phyloP scores from a whole-genome alignment of 2,329 filamentous ascomycete species.

The Aspergillus pseudoviridinutans region DNA sequence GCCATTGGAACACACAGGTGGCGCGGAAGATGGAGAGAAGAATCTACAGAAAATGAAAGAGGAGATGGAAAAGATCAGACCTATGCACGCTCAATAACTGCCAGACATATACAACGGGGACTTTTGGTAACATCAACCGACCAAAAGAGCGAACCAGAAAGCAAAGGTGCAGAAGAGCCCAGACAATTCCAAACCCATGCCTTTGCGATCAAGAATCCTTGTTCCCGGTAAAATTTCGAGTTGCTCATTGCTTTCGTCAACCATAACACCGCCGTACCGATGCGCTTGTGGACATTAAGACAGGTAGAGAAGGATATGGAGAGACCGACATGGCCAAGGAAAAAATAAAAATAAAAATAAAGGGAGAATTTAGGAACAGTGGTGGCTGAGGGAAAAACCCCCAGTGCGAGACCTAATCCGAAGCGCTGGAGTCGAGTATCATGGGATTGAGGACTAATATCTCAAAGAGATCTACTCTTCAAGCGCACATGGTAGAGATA shows the following conservation, averaged over 20 bases:
- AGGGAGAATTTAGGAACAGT: conserved; percentile 1
- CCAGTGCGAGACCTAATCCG: not conserved
- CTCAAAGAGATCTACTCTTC: not conserved
- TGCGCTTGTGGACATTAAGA: conserved; percentile 17
- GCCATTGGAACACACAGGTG: conserved; percentile 3
- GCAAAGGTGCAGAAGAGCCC: conserved; percentile 4
- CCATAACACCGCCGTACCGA: conserved; percentile 31
- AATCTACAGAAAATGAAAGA: conserved; percentile 13
- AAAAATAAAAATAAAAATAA: not conserved
- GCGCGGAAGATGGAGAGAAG: conserved; percentile 4
- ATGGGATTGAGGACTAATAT: not conserved
- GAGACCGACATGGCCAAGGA: not conserved
- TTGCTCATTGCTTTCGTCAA: conserved; percentile 36
- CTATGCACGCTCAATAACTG: conserved; percentile 38
- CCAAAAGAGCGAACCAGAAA: conserved; percentile 10
- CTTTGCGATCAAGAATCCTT: conserved; percentile 4
- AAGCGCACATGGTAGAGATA: not conserved
- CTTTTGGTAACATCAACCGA: conserved; percentile 18
- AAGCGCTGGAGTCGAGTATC: not conserved
- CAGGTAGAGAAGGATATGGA: conserved; percentile 9
- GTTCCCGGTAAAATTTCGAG: conserved; percentile 16
- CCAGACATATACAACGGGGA: conserved; percentile 29
- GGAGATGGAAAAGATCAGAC: conserved; percentile 17
- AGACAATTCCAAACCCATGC: not conserved
- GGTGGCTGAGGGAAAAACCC: not conserved